These are phyloP conservation scores for Talaromyces adpressus DNA, from an alignment of 495 filamentous ascomycete genomes.

Conservation along the genomic window DNA sequence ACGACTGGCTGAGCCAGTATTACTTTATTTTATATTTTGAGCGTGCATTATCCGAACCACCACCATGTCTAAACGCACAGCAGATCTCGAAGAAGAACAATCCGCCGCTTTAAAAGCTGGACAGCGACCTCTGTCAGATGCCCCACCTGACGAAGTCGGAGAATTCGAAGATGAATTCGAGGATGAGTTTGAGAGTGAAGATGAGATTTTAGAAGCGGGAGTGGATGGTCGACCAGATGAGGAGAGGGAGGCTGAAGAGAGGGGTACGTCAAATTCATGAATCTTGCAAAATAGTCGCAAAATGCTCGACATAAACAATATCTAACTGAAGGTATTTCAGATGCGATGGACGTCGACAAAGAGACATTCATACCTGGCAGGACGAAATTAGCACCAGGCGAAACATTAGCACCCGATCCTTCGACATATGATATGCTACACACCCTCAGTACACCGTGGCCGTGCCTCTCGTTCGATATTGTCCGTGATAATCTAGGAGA, in stretches of 20 bases:
- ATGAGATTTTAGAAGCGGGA: constrained; percentile 90
- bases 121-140: constrained; percentile 47
- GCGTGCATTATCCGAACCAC: constrained; percentile 5
- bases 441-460: constrained; percentile 85
- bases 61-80: constrained; percentile 66
- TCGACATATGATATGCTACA: constrained; percentile 97
- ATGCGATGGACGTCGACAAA: constrained; percentile 85
- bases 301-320: neutral
- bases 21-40: constrained; percentile 10
- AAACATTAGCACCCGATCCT: constrained; percentile 82
- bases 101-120: constrained; percentile 60
- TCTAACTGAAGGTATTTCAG: constrained; percentile 29
- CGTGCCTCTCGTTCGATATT: constrained; percentile 93
- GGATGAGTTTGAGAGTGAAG: constrained; percentile 94
- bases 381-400: constrained; percentile 75
- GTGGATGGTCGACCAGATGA: constrained; percentile 87
- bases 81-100: constrained; percentile 47
- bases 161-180: constrained; percentile 96
- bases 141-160: constrained; percentile 58
- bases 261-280: constrained; percentile 39
- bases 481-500: constrained; percentile 82
- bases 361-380: constrained; percentile 90
- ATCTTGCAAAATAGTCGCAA: constrained; percentile 13
- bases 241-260: constrained; percentile 82
- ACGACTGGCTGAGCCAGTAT: constrained; percentile 14